These are phyloP conservation scores for Volutella citrinella DNA, from an alignment of 2,329 filamentous ascomycete genomes.

Conservation along the genomic window DNA sequence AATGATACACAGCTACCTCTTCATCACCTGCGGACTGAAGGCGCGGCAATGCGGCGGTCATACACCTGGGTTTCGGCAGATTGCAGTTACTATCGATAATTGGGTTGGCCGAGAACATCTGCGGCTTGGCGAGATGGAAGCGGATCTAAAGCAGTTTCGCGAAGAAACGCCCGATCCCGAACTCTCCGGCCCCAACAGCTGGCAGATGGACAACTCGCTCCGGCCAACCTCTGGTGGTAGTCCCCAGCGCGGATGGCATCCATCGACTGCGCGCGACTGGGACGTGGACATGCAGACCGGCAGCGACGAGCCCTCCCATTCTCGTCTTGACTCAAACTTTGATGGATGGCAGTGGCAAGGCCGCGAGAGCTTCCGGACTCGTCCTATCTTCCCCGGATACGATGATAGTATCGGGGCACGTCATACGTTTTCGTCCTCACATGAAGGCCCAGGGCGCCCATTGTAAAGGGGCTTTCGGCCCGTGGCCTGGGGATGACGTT, in stretches of 20 bases:
- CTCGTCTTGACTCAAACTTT: constrained; percentile 13
- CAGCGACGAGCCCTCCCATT: too few species aligned
- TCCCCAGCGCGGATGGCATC: constrained; percentile 18
- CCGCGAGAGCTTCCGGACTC: constrained; percentile 31
- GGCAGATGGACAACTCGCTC: constrained; percentile 13
- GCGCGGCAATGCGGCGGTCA: constrained; percentile 57
- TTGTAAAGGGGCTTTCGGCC: too few species aligned
- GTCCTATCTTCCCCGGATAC: too few species aligned
- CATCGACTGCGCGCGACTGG: constrained; percentile 8
- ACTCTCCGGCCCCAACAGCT: constrained; percentile 12
- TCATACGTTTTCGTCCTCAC: constrained; percentile 29
- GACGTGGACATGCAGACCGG: too few species aligned
- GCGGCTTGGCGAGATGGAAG: constrained; percentile 58
- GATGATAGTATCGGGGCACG: too few species aligned
- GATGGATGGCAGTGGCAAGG: constrained; percentile 34
- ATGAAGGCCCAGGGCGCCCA: too few species aligned
- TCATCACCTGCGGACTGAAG: constrained; percentile 58
- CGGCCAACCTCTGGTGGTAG: constrained; percentile 11
- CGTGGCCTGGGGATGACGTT: too few species aligned
- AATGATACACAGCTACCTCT: constrained; percentile 65
- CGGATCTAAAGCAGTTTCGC: constrained; percentile 55
- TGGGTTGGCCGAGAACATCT: constrained; percentile 58
- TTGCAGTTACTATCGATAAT: constrained; percentile 57
- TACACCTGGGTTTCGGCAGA: constrained; percentile 56
- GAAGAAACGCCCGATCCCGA: constrained; percentile 24